Conservation (phyloP, 805 yeast genomes). For the Teunomyces atbi region DNA sequence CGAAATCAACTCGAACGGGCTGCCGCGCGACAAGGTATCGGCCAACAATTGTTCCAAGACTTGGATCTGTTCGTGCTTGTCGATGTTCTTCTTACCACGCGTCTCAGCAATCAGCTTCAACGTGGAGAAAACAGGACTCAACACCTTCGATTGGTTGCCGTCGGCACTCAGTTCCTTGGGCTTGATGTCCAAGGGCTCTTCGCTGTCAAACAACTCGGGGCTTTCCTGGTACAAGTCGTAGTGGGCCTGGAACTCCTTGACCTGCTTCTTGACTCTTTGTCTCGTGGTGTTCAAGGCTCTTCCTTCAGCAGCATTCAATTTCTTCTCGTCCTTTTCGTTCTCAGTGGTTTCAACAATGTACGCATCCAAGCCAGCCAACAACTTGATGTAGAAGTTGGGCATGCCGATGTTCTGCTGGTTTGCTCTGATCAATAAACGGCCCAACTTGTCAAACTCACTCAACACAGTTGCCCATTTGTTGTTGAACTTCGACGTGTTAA, state of each 20-base stretch:
- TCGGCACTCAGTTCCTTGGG: background rate
- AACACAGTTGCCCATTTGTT: constrained; percentile 79
- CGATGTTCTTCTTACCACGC: constrained; percentile 94
- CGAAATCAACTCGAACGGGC: constrained; percentile 73
- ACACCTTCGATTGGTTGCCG: constrained; percentile 38
- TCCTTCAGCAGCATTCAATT: constrained; percentile 77
- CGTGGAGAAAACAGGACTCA: constrained; percentile 61
- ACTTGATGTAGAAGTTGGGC: constrained; percentile 69
- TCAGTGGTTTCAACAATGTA: constrained; percentile 50
- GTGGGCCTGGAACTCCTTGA: constrained; percentile 63
- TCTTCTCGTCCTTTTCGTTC: constrained; percentile 58
- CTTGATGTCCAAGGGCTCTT: constrained; percentile 36
- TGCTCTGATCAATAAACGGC: constrained; percentile 63
- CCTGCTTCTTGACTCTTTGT: constrained; percentile 83
- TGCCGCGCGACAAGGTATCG: constrained; percentile 20
- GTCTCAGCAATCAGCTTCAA: constrained; percentile 76
- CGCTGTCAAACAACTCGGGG: constrained; percentile 73
- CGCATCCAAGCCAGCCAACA: constrained; percentile 71
- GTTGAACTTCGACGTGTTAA: constrained; percentile 65
- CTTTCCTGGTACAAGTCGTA: constrained; percentile 59
- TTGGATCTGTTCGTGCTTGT: constrained; percentile 72
- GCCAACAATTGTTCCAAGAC: constrained; percentile 62
- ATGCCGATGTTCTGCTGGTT: constrained; percentile 72
- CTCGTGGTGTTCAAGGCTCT: constrained; percentile 83
- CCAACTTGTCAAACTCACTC: constrained; percentile 74